Base-by-base conservation (phyloP, 1,284 basidiomycete genomes). In the Gomphus bonarii region DNA sequence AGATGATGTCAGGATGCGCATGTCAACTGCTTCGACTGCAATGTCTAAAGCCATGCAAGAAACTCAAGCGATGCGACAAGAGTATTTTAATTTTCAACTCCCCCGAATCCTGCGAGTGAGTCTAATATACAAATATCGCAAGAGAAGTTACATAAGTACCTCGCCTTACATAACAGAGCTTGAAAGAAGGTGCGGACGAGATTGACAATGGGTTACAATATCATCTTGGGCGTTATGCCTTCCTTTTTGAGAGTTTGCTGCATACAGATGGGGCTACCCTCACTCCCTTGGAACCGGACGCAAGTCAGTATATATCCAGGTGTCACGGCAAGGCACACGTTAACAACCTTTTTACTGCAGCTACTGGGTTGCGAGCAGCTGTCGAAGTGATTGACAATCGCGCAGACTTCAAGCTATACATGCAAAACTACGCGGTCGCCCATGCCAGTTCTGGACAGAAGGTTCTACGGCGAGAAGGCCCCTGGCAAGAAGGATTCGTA, bases 131-230 rank as follows among this genome's bases (percentile, higher is more conserved):
- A n/a, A 12, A n/a, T 47, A 54, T 22, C 48, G 60, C 18, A 48
- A 7, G 4, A 3, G 11, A 20, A 2, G 28, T 51, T 50, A 40
- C n/a, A n/a, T n/a, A 46, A 36, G 35, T 35, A 38, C 36, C 51
- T 35, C 54, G 51, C 18, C 36, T 22, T 3, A 18, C 16, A 12
- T 50, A 16, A 22, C 64, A 95, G 91, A 80, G 89, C n/a, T 76
- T 99, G 58, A 98, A 98, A 70, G 95, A 98, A 68, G 91, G 91
- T 63, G 83, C 91, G 11, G 95, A 98, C 65, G 97, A 99, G 70
- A 86, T 98, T 59, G 97, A 99, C 69, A 77, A 97, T 46, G 97
- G 95, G 14, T 91, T 91, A 11, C 95, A 99, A 70, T 99, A 97
- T 70, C 95, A 99, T 70, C 76, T 99, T 46, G 87, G 91, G 1